Percentiles rank a stretch among this genome's conserved stretches.
These are phyloP conservation scores for Penicillium sp. DNA, from an alignment of 2,329 filamentous ascomycete species.

Conservation along the genomic window DNA sequence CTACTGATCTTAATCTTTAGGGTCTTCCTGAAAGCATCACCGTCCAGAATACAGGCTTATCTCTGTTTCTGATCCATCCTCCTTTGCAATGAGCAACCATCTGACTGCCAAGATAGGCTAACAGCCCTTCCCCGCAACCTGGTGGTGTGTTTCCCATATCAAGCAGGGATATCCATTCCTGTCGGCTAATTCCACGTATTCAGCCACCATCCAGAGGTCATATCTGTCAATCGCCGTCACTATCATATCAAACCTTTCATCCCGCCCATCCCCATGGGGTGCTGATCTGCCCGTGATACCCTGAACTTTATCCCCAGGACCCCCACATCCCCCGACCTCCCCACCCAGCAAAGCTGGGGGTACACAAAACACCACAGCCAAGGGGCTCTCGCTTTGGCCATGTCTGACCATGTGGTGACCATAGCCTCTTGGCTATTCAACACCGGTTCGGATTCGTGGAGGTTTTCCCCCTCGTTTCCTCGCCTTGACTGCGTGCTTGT, in stretches of 20 bases:
- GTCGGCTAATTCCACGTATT: slow-evolving; percentile 1
- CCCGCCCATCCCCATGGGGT: slow-evolving; percentile 7
- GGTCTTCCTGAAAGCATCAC: not conserved
- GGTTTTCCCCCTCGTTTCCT: slow-evolving; percentile 19
- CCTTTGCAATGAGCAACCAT: not conserved
- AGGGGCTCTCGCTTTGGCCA: not conserved
- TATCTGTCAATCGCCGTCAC: not conserved
- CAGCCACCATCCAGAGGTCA: not conserved
- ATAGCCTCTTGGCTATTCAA: not conserved
- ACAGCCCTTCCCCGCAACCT: slow-evolving; percentile 9
- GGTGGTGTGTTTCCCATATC: not conserved
- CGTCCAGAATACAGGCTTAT: slow-evolving; percentile 20
- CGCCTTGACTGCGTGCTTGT: slow-evolving; percentile 18
- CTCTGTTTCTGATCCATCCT: not conserved
- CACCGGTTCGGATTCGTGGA: slow-evolving; percentile 27
- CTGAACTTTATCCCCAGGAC: slow-evolving; percentile 11
- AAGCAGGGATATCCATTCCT: not conserved
- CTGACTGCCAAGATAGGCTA: slow-evolving; percentile 8
- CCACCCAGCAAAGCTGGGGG: slow-evolving; percentile 11
- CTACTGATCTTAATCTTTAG: not conserved
- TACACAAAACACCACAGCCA: slow-evolving; percentile 2
- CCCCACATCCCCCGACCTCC: slow-evolving; percentile 16
- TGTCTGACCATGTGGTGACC: slow-evolving; percentile 9
- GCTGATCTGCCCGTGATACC: not conserved
- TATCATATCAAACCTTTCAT: slow-evolving; percentile 3